Percentiles rank a stretch among this genome's conserved stretches.
Conservation (phyloP, 164 flowering plant genomes). For the Litsea cubeba region DNA sequence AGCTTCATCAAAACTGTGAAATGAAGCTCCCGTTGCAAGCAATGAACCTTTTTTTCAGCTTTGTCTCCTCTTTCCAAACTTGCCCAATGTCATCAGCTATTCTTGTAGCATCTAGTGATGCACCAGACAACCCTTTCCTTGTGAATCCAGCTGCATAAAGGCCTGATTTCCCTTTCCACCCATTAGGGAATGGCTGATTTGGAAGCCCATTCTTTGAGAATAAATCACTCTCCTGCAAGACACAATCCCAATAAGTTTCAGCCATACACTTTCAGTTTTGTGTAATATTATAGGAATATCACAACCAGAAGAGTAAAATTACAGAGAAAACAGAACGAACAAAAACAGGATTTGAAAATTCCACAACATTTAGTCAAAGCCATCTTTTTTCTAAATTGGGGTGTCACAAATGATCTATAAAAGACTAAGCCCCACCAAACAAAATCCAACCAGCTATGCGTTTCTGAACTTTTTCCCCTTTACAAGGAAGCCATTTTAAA, state of each 20-base stretch:
- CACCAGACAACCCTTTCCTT: conserved; percentile 85
- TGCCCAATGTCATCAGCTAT: conserved; percentile 69
- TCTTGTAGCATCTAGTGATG: conserved; percentile 62
- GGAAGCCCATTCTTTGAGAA: conserved; percentile 73
- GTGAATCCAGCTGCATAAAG: conserved; percentile 92
- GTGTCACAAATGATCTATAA: no score
- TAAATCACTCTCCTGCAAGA: conserved; percentile 68
- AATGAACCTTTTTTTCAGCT: conserved; percentile 37
- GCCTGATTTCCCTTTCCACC: conserved; percentile 81
- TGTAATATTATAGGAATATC: neutral
- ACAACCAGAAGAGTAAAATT: no score
- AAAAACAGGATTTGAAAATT: no score
- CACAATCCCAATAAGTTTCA: conserved; percentile 2
- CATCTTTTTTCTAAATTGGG: neutral
- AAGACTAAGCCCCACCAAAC: no score
- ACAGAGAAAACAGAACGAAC: no score
- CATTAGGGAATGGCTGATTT: conserved; percentile 65
- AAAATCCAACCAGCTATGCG: no score
- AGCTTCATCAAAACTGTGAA: conserved; percentile 34
- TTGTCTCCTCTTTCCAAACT: conserved; percentile 77
- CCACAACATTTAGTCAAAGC: neutral
- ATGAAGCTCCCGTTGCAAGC: conserved; percentile 63
- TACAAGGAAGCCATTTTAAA: no score
- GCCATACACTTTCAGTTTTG: no score
- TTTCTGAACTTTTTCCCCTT: no score